Evolutionary conservation across 2,329 filamentous ascomycete species (phyloP).

Genomic region (Drechslera avenae): DNA sequence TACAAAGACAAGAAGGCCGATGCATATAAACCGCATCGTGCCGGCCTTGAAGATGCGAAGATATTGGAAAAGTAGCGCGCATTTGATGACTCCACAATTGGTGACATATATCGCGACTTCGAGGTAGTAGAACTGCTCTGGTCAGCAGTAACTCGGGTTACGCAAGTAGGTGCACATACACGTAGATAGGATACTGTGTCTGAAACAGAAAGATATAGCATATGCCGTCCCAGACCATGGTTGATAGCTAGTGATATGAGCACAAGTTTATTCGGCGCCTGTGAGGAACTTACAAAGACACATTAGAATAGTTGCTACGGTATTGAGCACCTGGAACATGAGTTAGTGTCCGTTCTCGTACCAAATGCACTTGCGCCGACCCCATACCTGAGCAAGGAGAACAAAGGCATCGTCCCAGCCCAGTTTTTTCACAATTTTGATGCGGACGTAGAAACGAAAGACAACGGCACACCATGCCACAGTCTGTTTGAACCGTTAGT

Average conservation of each 20-base stretch:
- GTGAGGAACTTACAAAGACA: slow-evolving; percentile 27
- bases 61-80: slow-evolving; percentile 45
- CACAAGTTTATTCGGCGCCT: too few species aligned
- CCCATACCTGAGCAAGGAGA: slow-evolving; percentile 34
- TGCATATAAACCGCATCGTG: slow-evolving; percentile 35
- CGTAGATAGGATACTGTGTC: slow-evolving; percentile 22
- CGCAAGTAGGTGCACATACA: slow-evolving; percentile 8
- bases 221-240: slow-evolving; percentile 42
- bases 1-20: slow-evolving; percentile 29
- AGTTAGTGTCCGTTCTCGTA: slow-evolving; percentile 1
- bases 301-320: slow-evolving; percentile 30
- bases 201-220: slow-evolving; percentile 29
- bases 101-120: slow-evolving; percentile 38
- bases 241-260: slow-evolving; percentile 33
- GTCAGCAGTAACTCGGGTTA: background rate
- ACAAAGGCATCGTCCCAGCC: slow-evolving; percentile 47
- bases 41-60: slow-evolving; percentile 45
- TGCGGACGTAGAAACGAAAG: slow-evolving; percentile 37
- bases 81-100: slow-evolving; percentile 42
- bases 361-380: background rate
- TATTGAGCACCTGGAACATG: slow-evolving; percentile 28
- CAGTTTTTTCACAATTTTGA: slow-evolving; percentile 36
- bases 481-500: slow-evolving; percentile 24
- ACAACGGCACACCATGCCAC: slow-evolving; percentile 36
- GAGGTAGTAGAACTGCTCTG: slow-evolving; percentile 35